Evolutionary conservation across 768 basidiomycete species (phyloP).

Genomic region (Naganishia vishniacii): DNA sequence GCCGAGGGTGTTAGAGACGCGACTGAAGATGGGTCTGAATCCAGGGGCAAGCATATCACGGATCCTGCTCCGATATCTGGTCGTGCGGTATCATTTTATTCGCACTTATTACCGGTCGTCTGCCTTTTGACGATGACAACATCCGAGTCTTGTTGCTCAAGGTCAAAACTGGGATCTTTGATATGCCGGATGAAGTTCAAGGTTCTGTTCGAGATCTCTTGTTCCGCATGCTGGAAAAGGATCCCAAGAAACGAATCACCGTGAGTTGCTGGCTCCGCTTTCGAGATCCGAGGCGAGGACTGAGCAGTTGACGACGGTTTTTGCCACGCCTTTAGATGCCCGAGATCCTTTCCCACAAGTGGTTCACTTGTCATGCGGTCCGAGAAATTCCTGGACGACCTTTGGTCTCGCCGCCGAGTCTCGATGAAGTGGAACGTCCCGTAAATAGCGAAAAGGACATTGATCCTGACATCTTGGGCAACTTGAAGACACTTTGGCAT

Average conservation of each 20-base stretch:
- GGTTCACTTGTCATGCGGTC: constrained; percentile 58
- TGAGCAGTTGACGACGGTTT: background rate
- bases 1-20: too few species aligned
- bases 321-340: constrained; percentile 52
- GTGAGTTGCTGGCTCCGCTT: constrained; percentile 33
- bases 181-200: constrained; percentile 68
- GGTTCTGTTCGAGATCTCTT: constrained; percentile 70
- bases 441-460: constrained; percentile 62
- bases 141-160: constrained; percentile 69
- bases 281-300: background rate
- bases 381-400: constrained; percentile 45
- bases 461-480: constrained; percentile 82
- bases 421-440: constrained; percentile 66
- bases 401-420: constrained; percentile 54
- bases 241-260: constrained; percentile 69
- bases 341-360: constrained; percentile 73
- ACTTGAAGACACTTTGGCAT: constrained; percentile 87
- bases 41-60: constrained; percentile 73
- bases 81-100: constrained; percentile 91
- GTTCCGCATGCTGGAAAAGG: constrained; percentile 69
- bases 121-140: constrained; percentile 93
- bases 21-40: background rate
- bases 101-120: constrained; percentile 73
- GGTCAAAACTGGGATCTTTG: constrained; percentile 66
- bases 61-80: constrained; percentile 88